Evolutionary conservation across 345 rosid species (phyloP), one percentile per base, ranked within the genome.

Genomic region (Erysimum cheiranthoides): DNA sequence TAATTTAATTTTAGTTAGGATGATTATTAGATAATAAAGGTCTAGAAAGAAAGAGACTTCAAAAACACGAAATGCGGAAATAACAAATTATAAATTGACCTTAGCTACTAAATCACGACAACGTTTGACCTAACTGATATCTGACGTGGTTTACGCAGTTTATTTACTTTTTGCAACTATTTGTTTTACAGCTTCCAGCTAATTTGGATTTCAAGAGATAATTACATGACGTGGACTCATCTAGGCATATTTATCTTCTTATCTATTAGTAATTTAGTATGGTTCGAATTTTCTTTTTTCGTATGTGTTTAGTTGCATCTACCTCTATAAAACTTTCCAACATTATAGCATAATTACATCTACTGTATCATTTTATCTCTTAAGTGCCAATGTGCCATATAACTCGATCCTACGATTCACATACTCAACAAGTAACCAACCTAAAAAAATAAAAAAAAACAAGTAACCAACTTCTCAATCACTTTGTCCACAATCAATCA

Each of bases 41-140:
- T n/a, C n/a, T 21, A 21, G 1, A 0, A 21, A 21, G 25, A n/a
- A 38, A 49, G 63, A 68, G 63, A 61, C 76, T 63, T 77, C 40
- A 18, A 36, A 77, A 46, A 57, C 76, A 77, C 66, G 80, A 70
- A 69, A 76, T 69, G 14, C 17, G 13, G 34, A 40, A 52, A 18
- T 67, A 51, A 68, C 30, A 11, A 6, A 51, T 10, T 53, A 14
- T 6, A 42, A 59, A 50, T 13, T 68, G 4, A 21, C 30, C 17
- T 68, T 47, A 5, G 60, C 74, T 69, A 32, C 75, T 49, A 50
- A 50, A 35, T 70, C 66, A 70, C 80, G 77, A 14, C 61, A 57
- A 70, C 35, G 66, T 62, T 54, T 63, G 70, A 76, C 65, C 75
- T 60, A 75, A 68, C 47, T 8, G 1, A 12, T 28, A 59, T 75